These are phyloP conservation scores for Pythium volutum DNA, from an alignment of 352 stramenopile species.

Conservation along the genomic window DNA sequence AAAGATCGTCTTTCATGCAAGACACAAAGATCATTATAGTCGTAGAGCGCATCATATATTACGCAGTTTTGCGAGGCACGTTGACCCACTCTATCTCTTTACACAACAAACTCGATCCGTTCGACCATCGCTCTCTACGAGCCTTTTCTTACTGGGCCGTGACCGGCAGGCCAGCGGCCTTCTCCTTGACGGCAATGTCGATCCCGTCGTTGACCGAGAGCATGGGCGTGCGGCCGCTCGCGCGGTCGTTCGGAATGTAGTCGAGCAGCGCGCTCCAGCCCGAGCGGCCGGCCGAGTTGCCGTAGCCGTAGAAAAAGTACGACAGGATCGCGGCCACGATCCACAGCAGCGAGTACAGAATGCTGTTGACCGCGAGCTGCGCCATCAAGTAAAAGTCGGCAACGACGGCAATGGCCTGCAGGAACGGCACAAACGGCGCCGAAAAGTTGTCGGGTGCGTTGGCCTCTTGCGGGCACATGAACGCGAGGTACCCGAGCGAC, in stretches of 20 bases:
- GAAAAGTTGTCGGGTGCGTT: conserved; percentile 46
- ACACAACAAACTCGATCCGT: neutral
- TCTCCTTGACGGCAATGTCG: conserved; percentile 34
- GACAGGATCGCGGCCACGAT: conserved; percentile 55
- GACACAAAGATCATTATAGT: no score
- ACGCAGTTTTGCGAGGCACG: neutral
- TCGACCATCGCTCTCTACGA: neutral
- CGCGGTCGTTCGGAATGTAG: conserved; percentile 36
- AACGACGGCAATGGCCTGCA: conserved; percentile 51
- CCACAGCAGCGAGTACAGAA: conserved; percentile 52
- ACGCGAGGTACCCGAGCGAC: conserved; percentile 31
- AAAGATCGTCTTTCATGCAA: no score
- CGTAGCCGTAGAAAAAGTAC: conserved; percentile 80
- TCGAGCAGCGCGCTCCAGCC: conserved; percentile 58
- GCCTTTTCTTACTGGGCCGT: neutral
- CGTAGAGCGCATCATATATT: neutral
- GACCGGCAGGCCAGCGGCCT: conserved; percentile 12
- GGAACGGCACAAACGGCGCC: conserved; percentile 66
- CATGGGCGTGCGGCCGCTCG: conserved; percentile 39
- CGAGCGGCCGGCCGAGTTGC: conserved; percentile 53
- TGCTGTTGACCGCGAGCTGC: conserved; percentile 53
- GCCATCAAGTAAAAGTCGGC: conserved; percentile 71
- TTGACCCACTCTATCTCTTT: neutral
- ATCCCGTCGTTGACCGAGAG: conserved; percentile 54
- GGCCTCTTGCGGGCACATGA: conserved; percentile 62